Evolutionary conservation across 805 yeast genomes (phyloP).

Genomic region (Sporopachydermia lactativora): DNA sequence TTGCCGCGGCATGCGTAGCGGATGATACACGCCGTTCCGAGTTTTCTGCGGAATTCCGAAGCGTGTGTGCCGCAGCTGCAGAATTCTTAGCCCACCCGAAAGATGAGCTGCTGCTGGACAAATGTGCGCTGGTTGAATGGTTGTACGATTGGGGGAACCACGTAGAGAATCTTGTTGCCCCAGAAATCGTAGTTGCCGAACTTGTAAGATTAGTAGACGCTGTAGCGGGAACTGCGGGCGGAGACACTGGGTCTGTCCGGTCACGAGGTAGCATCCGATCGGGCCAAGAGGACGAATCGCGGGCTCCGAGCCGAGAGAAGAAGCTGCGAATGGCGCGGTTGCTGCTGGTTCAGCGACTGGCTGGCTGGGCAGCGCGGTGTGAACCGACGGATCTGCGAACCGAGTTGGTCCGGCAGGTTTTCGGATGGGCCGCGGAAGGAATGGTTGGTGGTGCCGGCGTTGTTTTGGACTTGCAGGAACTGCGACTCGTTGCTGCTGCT

Average conservation of each 20-base stretch:
- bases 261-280: no score
- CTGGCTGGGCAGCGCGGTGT: neutral
- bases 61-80: constrained; percentile 14
- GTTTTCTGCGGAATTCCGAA: neutral
- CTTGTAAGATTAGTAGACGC: neutral
- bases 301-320: neutral
- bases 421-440: neutral
- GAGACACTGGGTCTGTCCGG: constrained; percentile 14
- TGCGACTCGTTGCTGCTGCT: neutral
- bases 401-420: neutral
- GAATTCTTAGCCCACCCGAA: constrained; percentile 34
- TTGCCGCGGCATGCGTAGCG: neutral
- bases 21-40: neutral
- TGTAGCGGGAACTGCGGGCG: neutral
- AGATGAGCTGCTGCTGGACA: constrained; percentile 35
- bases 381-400: neutral
- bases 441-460: neutral
- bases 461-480: neutral
- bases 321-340: neutral
- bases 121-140: neutral
- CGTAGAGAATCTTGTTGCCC: neutral
- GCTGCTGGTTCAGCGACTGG: neutral
- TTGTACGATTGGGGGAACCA: constrained; percentile 16
- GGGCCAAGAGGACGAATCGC: neutral
- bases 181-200: neutral